Evolutionary conservation across 495 filamentous ascomycete species (phyloP).

Genomic region (Podospora tetraspora): DNA sequence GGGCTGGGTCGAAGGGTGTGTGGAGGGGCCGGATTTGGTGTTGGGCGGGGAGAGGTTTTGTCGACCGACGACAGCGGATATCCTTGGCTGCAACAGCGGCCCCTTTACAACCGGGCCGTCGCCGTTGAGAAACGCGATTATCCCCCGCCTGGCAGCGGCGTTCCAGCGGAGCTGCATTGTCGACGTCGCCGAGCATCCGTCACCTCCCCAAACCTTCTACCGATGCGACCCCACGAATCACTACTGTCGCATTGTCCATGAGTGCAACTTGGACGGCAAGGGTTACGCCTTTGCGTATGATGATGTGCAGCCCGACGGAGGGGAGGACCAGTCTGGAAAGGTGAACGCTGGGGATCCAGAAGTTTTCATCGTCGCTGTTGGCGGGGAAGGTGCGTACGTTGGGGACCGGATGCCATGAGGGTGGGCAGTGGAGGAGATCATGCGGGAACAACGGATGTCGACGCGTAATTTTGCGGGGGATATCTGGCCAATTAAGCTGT

Average conservation of each 20-base stretch:
- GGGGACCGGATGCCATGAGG: slow-evolving; percentile 22
- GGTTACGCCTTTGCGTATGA: slow-evolving; percentile 82
- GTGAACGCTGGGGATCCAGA: slow-evolving; percentile 56
- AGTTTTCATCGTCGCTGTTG: slow-evolving; percentile 61
- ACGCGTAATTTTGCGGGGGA: background rate
- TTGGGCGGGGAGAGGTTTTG: slow-evolving; percentile 49
- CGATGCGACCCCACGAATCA: slow-evolving; percentile 59
- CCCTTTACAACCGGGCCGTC: slow-evolving; percentile 56
- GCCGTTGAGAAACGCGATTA: slow-evolving; percentile 56
- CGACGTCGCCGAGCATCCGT: slow-evolving; percentile 47
- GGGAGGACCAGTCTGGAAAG: slow-evolving; percentile 60
- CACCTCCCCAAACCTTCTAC: slow-evolving; percentile 51
- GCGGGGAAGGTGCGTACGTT: slow-evolving; percentile 41
- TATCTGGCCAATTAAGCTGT: background rate
- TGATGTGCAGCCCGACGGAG: slow-evolving; percentile 61
- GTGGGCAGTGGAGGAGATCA: background rate
- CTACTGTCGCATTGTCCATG: slow-evolving; percentile 65
- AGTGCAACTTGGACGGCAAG: slow-evolving; percentile 56
- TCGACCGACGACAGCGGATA: slow-evolving; percentile 58
- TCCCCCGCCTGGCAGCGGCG: slow-evolving; percentile 60
- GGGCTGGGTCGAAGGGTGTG: slow-evolving; percentile 25
- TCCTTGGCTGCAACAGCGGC: slow-evolving; percentile 67
- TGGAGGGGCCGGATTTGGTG: slow-evolving; percentile 22
- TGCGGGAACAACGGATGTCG: too few relatives aligned
- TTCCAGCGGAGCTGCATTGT: slow-evolving; percentile 63